A percentile compares a stretch with the other conserved stretches of the same genome.
These are phyloP conservation scores for Cyclotella kingstonii DNA, from an alignment of 108 stramenopile species.

Conservation along the genomic window DNA sequence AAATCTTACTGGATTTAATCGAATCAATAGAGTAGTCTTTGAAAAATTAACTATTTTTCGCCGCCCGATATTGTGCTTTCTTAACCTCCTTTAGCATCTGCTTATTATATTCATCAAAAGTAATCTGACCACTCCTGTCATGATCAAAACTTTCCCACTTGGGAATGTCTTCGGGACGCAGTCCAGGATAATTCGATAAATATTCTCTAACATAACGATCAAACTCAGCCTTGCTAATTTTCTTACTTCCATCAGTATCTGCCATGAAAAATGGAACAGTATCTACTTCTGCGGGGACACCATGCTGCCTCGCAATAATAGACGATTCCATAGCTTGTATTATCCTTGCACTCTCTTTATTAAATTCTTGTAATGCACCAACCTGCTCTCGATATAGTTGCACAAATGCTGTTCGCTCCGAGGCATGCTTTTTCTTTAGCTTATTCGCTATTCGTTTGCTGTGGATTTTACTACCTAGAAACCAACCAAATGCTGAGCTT, in stretches of 20 bases:
- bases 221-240: slow-evolving; percentile 52
- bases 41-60: slow-evolving; percentile 19
- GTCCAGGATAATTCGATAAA: slow-evolving; percentile 46
- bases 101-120: slow-evolving; percentile 50
- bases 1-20: not conserved
- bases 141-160: slow-evolving; percentile 53
- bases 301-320: slow-evolving; percentile 43
- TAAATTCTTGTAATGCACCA: slow-evolving; percentile 49
- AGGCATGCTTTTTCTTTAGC: slow-evolving; percentile 54
- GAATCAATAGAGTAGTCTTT: not conserved
- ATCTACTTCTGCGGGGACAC: slow-evolving; percentile 47
- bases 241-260: slow-evolving; percentile 48
- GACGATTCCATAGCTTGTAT: slow-evolving; percentile 48
- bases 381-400: slow-evolving; percentile 51
- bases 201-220: slow-evolving; percentile 48
- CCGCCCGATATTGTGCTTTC: slow-evolving; percentile 50
- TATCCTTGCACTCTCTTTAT: slow-evolving; percentile 47
- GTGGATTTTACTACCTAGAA: slow-evolving; percentile 52
- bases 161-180: slow-evolving; percentile 47
- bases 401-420: slow-evolving; percentile 51
- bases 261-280: slow-evolving; percentile 52
- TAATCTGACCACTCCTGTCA: slow-evolving; percentile 43
- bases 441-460: slow-evolving; percentile 30
- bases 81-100: slow-evolving; percentile 48
- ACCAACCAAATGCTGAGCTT: slow-evolving; percentile 38